Evolutionary conservation across 768 basidiomycete species (phyloP), one percentile per base, ranked within the genome.

Genomic region (Tylopilus sp.): DNA sequence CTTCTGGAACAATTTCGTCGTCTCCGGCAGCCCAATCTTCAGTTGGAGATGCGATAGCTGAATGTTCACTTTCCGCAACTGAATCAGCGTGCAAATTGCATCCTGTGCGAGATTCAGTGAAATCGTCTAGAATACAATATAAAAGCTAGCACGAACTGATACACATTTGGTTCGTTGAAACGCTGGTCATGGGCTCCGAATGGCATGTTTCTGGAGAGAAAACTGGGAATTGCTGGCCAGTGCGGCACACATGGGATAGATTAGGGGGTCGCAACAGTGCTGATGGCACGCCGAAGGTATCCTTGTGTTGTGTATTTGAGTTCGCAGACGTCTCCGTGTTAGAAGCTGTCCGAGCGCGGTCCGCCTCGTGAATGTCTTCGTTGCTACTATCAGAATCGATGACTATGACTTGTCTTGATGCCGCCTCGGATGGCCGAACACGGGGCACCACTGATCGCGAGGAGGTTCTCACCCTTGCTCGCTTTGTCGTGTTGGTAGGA

Each of bases 11-110:
- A 51, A 65, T 68, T 65, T 86, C 91, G 56, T 92, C 91, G 57
- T 91, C 89, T 11, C 81, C 87, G 59, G 73, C 82, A 39, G 73
- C 80, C 88, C 89, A 91, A 7, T 82, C 81, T 28, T 78, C 77
- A 17, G 72, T 73, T 22, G 63, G 35, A 49, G 68, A 67, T 12
- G 51, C 58, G 17, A 9, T 9, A 9, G 39, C 25, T 20, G n/a
- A 5, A 6, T 39, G 13, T 6, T 40, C 44, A 20, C 33, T 21
- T 17, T 4, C 22, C 15, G 12, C 4, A 12, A 17, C 21, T 7
- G 30, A 9, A 33, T 38, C 7, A 8, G 17, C 20, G 4, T 30
- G 26, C 4, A 8, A n/a, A 21, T 44, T 36, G 17, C 25, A 43
- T 39, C 33, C 60, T 64, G 30, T 41, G 18, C 15, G 45, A 9